Evolutionary conservation across 371 early-diverging fungal species (phyloP).

Genomic region (Mucor saturninus): DNA sequence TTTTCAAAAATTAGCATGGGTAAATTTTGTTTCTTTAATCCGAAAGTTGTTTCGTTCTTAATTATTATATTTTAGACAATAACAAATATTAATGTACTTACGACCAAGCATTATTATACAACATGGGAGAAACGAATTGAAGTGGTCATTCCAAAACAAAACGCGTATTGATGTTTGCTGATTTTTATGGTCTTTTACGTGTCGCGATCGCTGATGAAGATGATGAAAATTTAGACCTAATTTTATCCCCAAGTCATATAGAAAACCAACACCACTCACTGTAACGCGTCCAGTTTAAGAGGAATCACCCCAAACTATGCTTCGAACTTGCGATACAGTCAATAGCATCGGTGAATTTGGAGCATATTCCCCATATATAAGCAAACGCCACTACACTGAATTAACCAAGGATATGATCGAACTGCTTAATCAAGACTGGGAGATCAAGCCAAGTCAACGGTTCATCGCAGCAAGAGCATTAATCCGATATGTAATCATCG

Average conservation of each 20-base stretch:
- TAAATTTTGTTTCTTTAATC: not conserved
- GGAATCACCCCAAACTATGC: too few relatives aligned
- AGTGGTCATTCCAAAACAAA: too few relatives aligned
- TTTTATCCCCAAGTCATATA: slow-evolving; percentile 9
- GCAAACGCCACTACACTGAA: slow-evolving; percentile 16
- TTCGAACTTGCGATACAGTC: too few relatives aligned
- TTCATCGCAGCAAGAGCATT: slow-evolving; percentile 11
- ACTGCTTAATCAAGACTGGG: slow-evolving; percentile 13
- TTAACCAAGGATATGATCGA: slow-evolving; percentile 18
- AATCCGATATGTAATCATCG: slow-evolving; percentile 12
- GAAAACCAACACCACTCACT: slow-evolving; percentile 1
- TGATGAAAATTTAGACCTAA: slow-evolving; percentile 7
- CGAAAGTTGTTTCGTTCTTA: not conserved
- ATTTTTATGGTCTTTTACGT: not conserved
- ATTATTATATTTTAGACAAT: not conserved
- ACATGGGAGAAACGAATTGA: not conserved
- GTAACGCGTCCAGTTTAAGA: too few relatives aligned
- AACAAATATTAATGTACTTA: not conserved
- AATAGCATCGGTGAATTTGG: too few relatives aligned
- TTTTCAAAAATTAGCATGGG: not conserved
- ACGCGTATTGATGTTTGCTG: not conserved
- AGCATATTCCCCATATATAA: too few relatives aligned
- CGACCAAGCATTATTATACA: not conserved
- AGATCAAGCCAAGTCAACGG: slow-evolving; percentile 10
- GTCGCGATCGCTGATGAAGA: slow-evolving; percentile 1